Evolutionary conservation across 2,329 filamentous ascomycete species (phyloP), one percentile per base, ranked within the genome.

Genomic region (Leptoxyphium fumago): DNA sequence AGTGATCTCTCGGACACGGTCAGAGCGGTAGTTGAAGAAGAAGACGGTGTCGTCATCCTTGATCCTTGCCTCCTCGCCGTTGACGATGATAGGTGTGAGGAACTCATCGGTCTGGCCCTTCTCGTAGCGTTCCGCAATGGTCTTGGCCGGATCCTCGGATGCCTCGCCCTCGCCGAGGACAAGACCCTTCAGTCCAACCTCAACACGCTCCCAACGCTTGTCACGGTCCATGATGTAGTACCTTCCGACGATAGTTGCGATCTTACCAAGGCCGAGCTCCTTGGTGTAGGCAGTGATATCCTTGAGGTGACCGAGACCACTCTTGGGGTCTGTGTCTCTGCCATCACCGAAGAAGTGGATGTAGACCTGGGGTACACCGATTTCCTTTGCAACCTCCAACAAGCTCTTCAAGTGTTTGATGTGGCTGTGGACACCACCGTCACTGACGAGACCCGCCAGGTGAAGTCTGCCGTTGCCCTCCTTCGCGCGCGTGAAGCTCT

Each of bases 21-120:
- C 91, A 46, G 91, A 96, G 60, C 91, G 86, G 75, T 98, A 98
- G 79, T 98, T 98, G 84, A 98, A 98, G 78, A 96, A 96, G 77
- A 96, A 96, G 58, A 96, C 76, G 43, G 86, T 89, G 62, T 98
- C 91, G 53, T 83, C 75, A 61, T 96, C 87, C 72, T 94, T 79
- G 61, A 98, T 80, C 56, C 91, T 82, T 49, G 75, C 73, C 59
- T 94, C 84, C 55, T 85, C 77, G 55, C 89, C 91, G 52, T 86
- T 85, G 48, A 96, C 74, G 58, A 98, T 87, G 64, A 98, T 96
- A 54, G 91, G 91, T 70, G 93, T 95, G 55, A 98, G 71, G 76
- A 98, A 98, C 74, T 98, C 91, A 61, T 98, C 91, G 46, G 79
- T 94, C 72, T 96, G 86, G 45, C 77, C 81, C 59, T 83, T 81